Evolutionary conservation across 192 early-diverging fungal genomes (phyloP).

Genomic region (Fimicolochytrium jonesii): DNA sequence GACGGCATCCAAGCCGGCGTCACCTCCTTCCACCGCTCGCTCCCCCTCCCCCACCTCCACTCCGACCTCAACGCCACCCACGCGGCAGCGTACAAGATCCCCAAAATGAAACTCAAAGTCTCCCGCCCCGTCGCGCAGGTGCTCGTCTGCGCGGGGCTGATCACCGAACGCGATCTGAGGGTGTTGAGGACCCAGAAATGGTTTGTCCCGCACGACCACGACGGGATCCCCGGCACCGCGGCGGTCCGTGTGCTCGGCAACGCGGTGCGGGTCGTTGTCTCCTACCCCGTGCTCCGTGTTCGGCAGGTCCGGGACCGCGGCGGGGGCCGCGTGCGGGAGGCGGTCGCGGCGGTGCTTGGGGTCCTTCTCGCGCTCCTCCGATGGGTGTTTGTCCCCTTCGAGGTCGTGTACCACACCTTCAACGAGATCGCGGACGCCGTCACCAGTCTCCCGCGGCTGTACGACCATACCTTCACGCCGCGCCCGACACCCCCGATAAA

Average conservation of each 20-base stretch:
- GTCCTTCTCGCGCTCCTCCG: too few species aligned
- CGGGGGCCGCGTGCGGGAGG: too few species aligned
- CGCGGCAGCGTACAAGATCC: not conserved
- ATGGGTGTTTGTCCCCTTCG: too few species aligned
- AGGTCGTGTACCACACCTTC: not conserved
- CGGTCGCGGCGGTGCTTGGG: too few species aligned
- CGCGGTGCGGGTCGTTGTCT: too few species aligned
- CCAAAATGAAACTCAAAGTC: not conserved
- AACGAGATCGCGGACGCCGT: not conserved
- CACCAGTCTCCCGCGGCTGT: not conserved
- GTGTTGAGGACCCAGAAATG: not conserved
- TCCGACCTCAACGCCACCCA: slow-evolving; percentile 1
- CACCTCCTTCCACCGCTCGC: not conserved
- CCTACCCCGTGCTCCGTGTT: too few species aligned
- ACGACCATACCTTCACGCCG: not conserved
- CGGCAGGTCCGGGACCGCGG: too few species aligned
- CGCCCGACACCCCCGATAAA: not conserved
- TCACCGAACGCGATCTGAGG: not conserved
- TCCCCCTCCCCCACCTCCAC: not conserved
- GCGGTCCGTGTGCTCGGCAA: too few species aligned
- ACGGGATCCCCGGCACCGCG: not conserved
- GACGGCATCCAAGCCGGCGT: not conserved
- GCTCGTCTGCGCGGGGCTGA: not conserved
- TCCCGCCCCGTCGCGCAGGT: slow-evolving; percentile 4
- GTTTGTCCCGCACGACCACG: not conserved